phyloP scores from a whole-genome alignment of 148 eudicot species.

The Fallopia convolvulus region DNA sequence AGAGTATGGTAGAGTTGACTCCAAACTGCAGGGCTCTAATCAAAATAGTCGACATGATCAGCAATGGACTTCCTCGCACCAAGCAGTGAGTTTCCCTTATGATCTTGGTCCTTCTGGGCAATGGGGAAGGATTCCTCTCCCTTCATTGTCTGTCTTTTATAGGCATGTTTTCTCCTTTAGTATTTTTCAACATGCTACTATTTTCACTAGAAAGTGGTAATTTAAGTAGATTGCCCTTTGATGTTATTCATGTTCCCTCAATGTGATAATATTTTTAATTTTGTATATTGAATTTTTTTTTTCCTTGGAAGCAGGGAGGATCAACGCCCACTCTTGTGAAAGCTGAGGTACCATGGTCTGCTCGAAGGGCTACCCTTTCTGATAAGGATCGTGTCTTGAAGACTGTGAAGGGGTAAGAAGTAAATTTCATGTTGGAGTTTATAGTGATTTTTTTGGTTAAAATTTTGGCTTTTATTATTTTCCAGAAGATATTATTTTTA shows the following conservation, averaged over 20 bases:
- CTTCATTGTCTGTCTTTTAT: background rate
- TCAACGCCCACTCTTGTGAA: slow-evolving; percentile 67
- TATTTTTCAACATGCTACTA: background rate
- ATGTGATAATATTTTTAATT: background rate
- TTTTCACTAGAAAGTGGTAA: background rate
- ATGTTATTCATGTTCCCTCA: background rate
- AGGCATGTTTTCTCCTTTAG: background rate
- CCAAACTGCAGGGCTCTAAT: slow-evolving; percentile 24
- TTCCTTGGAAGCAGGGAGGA: slow-evolving; percentile 39
- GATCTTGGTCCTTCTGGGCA: background rate
- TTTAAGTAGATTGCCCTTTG: background rate
- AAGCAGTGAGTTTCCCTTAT: slow-evolving; percentile 38
- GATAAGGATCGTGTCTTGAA: slow-evolving; percentile 87
- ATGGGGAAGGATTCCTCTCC: background rate
- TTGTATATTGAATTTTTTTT: background rate
- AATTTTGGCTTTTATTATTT: background rate
- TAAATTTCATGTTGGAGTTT: background rate
- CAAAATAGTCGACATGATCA: slow-evolving; percentile 51
- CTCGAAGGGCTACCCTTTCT: slow-evolving; percentile 65
- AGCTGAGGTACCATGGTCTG: slow-evolving; percentile 97
- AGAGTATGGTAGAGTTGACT: slow-evolving; percentile 27
- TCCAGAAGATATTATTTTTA: background rate
- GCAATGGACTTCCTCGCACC: slow-evolving; percentile 42
- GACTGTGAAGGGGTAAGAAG: slow-evolving; percentile 83
- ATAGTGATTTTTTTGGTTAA: background rate